Base-by-base conservation (phyloP, 345 rosid species). In the Brassica juncea region DNA sequence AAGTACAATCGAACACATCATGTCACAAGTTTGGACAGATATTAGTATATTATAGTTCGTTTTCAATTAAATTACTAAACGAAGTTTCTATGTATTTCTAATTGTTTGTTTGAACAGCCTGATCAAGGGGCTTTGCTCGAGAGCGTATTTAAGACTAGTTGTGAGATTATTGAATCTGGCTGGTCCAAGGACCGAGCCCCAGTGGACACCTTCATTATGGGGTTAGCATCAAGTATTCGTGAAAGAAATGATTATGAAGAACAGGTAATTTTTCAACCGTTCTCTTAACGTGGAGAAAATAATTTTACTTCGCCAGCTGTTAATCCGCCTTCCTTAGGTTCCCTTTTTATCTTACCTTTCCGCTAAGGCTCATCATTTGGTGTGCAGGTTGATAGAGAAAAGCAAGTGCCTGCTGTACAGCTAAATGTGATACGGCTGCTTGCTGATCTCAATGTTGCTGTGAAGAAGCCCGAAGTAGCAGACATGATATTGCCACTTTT, bases 401-500 rank as follows among this genome's bases (percentile, higher is more conserved):
- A 92, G 74, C 94, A 87, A 78, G 90, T 88, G 79, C 92, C 93
- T 72, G 87, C 90, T 58, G 82, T 90, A 68, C 98, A 93, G 86
- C 97, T 96, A 69, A 96, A 92, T 84, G 78, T 92, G 64, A 96
- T 96, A 78, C 87, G 91, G 60, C 82, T 96, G 84, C 90, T 96
- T 39, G 97, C 99, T 86, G 98, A 96, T 87, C 73, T 96, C 78
- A 93, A 89, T 80, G 97, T 93, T 70, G 88, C 91, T 78, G 92
- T 93, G 80, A 85, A 88, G 85, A 96, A 92, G 88, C 84, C 97
- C 70, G 99, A 96, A 81, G 94, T 92, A 79, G 94, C 94, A 35
- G 98, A 96, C 88, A 92, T 93, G 98, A 90, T 96, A 76, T 84
- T 96, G 86, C 98, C 99, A 4, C 97, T 92, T 78, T 96, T 90